Evolutionary conservation across 345 rosid species (phyloP).

Genomic region (Eucalyptus brandiana): DNA sequence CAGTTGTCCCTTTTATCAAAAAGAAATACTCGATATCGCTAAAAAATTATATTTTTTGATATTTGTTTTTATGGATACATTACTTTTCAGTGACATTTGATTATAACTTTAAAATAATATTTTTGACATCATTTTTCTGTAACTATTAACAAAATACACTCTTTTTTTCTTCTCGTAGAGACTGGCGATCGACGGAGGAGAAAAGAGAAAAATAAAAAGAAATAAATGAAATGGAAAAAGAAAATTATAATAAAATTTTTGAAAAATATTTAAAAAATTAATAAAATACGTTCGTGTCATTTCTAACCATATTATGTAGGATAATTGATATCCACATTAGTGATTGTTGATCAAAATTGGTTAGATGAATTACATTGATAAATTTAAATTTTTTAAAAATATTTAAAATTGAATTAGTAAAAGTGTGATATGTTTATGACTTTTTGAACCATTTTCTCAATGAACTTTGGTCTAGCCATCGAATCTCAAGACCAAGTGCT

Average conservation of each 20-base stretch:
- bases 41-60: neutral
- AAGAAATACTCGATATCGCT: neutral
- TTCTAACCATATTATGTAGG: accelerated
- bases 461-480: neutral
- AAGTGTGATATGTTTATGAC: neutral
- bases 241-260: accelerated
- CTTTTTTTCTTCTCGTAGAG: neutral
- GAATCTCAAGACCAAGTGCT: neutral
- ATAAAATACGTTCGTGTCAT: neutral
- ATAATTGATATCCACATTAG: too few relatives aligned
- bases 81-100: neutral
- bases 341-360: too few relatives aligned
- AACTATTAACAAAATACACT: neutral
- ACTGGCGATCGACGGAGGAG: accelerated
- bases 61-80: neutral
- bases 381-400: too few relatives aligned
- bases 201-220: neutral
- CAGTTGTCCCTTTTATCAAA: neutral
- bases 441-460: neutral
- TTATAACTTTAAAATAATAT: neutral
- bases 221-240: neutral
- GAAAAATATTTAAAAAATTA: too few relatives aligned
- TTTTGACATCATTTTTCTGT: neutral
- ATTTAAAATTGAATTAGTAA: too few relatives aligned
- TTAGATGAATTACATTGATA: too few relatives aligned